Conservation (phyloP, 306 rosid genomes). For the Alnus rubra region DNA sequence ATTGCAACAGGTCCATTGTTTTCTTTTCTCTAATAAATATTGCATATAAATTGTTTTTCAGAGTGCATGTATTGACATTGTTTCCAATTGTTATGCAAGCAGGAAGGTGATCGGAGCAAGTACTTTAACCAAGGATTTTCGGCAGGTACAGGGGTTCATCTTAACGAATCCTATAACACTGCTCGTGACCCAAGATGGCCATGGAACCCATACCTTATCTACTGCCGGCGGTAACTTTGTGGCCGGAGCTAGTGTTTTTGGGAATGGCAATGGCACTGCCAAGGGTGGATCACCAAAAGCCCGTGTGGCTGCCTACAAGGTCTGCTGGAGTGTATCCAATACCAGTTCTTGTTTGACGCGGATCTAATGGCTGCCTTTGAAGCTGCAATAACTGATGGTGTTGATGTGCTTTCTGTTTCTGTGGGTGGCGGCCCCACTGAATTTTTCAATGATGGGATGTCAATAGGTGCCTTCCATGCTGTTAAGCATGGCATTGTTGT, state of each 20-base stretch:
- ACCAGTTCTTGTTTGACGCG: constrained; percentile 44
- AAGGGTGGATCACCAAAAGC: constrained; percentile 91
- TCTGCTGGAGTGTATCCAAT: constrained; percentile 52
- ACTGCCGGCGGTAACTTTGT: constrained; percentile 79
- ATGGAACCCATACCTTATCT: constrained; percentile 90
- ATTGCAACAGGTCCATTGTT: constrained; percentile 54
- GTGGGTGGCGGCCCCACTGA: constrained; percentile 28
- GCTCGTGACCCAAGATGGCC: constrained; percentile 68
- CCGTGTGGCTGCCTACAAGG: constrained; percentile 77
- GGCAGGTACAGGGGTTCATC: background rate
- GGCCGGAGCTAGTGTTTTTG: constrained; percentile 40
- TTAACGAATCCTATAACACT: constrained; percentile 8
- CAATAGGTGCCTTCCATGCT: constrained; percentile 69
- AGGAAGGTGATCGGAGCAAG: constrained; percentile 87
- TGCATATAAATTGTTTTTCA: background rate
- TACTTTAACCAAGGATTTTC: constrained; percentile 56
- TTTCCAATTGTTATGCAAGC: background rate
- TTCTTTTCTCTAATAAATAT: background rate
- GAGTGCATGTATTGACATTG: background rate
- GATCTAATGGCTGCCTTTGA: constrained; percentile 67
- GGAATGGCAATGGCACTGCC: constrained; percentile 71
- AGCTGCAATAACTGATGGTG: constrained; percentile 70
- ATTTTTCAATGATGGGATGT: constrained; percentile 30
- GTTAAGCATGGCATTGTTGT: constrained; percentile 38
- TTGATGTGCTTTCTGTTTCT: constrained; percentile 57